A percentile compares a stretch with the other conserved stretches of the same genome.
Conservation (phyloP, 345 rosid species). For the Clausena lansium region DNA sequence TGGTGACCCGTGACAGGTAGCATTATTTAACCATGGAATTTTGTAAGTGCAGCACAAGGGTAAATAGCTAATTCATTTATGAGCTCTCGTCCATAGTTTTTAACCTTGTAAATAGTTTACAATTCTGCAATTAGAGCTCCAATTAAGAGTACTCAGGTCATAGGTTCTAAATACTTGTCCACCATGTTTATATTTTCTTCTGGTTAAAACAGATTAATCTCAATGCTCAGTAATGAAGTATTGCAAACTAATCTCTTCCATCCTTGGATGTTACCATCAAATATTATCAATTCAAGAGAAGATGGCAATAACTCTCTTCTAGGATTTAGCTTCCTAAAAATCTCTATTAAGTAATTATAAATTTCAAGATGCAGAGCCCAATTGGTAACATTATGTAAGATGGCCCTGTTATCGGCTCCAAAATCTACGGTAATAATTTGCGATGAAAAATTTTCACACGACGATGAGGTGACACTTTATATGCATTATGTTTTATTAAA, state of each 20-base stretch:
- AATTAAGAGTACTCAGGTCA: background rate
- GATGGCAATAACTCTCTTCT: background rate
- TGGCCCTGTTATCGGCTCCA: too few species aligned
- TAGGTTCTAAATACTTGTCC: background rate
- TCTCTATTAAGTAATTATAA: background rate
- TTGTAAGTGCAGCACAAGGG: background rate
- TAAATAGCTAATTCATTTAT: conserved; percentile 25
- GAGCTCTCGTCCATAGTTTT: background rate
- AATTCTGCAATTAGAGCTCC: background rate
- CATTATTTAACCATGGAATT: conserved; percentile 4
- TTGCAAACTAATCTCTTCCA: too few species aligned
- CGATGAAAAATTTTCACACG: too few species aligned
- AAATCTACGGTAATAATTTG: too few species aligned
- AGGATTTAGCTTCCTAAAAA: background rate
- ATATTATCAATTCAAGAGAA: background rate
- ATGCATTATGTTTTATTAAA: too few species aligned
- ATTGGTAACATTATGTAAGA: too few species aligned
- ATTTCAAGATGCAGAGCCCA: too few species aligned
- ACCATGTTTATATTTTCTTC: background rate
- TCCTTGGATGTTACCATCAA: too few species aligned
- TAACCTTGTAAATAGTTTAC: conserved; percentile 32
- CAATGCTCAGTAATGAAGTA: too few species aligned
- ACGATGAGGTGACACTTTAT: too few species aligned
- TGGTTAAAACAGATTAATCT: background rate
- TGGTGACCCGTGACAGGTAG: background rate